A percentile compares a stretch with the other conserved stretches of the same genome.
Conservation (phyloP, 768 basidiomycete species). For the Lentinus brumalis region DNA sequence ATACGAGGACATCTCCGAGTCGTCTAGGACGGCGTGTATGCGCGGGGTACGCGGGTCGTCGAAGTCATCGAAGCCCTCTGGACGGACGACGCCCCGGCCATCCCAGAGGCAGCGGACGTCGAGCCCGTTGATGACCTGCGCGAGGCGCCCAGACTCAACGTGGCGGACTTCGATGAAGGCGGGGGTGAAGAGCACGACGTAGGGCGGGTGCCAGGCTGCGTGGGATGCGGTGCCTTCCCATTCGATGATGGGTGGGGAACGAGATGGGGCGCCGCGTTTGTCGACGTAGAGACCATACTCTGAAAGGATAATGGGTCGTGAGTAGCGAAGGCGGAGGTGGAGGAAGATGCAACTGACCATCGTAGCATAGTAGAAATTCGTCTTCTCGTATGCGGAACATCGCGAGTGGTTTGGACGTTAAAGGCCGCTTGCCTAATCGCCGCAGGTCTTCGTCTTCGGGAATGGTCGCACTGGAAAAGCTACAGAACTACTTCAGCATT, state of each 20-base stretch:
- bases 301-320: slow-evolving; percentile 1
- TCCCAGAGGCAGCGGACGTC: slow-evolving; percentile 50
- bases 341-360: slow-evolving; percentile 33
- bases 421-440: slow-evolving; percentile 39
- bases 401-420: slow-evolving; percentile 44
- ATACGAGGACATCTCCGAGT: slow-evolving; percentile 6
- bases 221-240: slow-evolving; percentile 51
- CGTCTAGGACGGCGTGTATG: slow-evolving; percentile 13
- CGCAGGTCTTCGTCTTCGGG: slow-evolving; percentile 43
- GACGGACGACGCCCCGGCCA: slow-evolving; percentile 32
- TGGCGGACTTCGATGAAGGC: slow-evolving; percentile 49
- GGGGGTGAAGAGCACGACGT: slow-evolving; percentile 44
- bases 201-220: slow-evolving; percentile 50
- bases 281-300: slow-evolving; percentile 52
- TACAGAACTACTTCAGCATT: slow-evolving; percentile 1
- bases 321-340: not conserved
- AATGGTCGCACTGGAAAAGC: slow-evolving; percentile 44
- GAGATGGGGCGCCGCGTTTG: slow-evolving; percentile 48
- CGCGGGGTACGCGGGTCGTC: slow-evolving; percentile 15
- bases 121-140: slow-evolving; percentile 39
- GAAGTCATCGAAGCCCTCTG: not conserved
- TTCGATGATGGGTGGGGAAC: slow-evolving; percentile 42
- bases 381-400: slow-evolving; percentile 52
- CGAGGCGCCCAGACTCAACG: slow-evolving; percentile 39
- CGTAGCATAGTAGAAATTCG: slow-evolving; percentile 52